Evolutionary conservation across 176 grass and related monocot genomes (phyloP), one percentile per base, ranked within the genome.

Genomic region (Thalia dealbata): DNA sequence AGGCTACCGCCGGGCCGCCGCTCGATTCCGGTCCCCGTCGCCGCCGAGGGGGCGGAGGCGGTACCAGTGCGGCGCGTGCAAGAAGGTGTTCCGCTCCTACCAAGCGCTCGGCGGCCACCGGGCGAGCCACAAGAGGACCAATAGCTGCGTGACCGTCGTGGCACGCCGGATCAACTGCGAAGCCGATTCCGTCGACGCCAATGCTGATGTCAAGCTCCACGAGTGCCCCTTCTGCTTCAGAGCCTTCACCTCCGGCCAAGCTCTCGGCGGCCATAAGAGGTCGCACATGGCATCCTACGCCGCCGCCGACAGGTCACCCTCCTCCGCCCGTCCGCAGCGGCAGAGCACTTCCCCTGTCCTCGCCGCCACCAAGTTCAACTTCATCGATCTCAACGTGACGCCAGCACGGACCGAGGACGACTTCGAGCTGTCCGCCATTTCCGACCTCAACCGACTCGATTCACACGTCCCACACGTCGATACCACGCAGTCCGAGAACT

Each of bases 211-310:
- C 5, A 71, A 70, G 27, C 60, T 73, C 26, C 84, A 92, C 64
- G 65, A 73, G 62, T 99, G 85, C 72, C 75, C 82, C 61, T 73
- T 84, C 78, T 93, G 95, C 85, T 66, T 51, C 56, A 80, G 82
- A 54, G 79, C 72, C 27, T 99, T 99, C 88, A 0, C 76, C 50
- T 91, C 95, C 0, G 85, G 84, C 13, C 88, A 99, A 48, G 90
- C 95, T 21, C 85, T 93, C 1, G 87, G 87, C 62, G 83, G 90
- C 38, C 95, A 99, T 81, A 99, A 80, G 88, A 75, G 79, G 27
- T 75, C 87, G 44, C 81, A 84, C 59, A 62, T 76, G 74, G 54
- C 80, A 61, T 61, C 89, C 3, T 70, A 76, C 16, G 27, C 59
- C 29, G 29, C 52, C 51, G 29, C 74, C 6, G 21, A 29, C 18